A percentile compares a stretch with the other conserved stretches of the same genome.
These are phyloP conservation scores for Herpetospermum pedunculosum DNA, from an alignment of 306 rosid genomes.

Conservation along the genomic window DNA sequence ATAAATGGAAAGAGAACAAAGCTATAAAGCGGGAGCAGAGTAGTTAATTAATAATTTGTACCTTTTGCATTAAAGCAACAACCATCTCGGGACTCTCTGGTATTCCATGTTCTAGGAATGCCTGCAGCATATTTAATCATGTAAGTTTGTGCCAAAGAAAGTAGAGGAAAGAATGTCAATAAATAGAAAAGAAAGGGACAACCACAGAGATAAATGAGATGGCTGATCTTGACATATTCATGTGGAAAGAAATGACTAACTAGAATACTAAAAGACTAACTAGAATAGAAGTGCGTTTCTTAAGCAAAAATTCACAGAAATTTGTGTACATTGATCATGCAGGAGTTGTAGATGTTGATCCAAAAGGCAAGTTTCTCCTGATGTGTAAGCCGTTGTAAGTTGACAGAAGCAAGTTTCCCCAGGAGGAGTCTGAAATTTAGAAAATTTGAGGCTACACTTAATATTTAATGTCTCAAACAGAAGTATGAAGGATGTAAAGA, in stretches of 20 bases:
- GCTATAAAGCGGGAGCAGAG: slow-evolving; percentile 1
- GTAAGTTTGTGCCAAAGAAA: not conserved
- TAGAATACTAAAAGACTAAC: not conserved
- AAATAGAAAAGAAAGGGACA: not conserved
- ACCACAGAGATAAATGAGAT: not conserved
- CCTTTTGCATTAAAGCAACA: slow-evolving; percentile 67
- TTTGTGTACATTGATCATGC: slow-evolving; percentile 73
- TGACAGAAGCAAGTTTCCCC: slow-evolving; percentile 65
- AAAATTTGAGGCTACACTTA: not conserved
- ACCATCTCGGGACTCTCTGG: slow-evolving; percentile 74
- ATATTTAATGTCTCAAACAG: not conserved
- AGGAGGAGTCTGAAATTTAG: slow-evolving; percentile 52
- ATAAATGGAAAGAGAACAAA: not conserved
- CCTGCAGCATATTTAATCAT: slow-evolving; percentile 31
- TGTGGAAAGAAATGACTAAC: not conserved
- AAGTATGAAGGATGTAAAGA: not conserved
- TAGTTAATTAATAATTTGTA: slow-evolving; percentile 8
- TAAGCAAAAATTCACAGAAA: not conserved
- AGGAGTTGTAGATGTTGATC: slow-evolving; percentile 88
- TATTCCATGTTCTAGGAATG: slow-evolving; percentile 65
- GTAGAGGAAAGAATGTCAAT: slow-evolving; percentile 2
- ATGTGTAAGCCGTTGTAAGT: slow-evolving; percentile 50
- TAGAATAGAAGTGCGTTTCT: not conserved
- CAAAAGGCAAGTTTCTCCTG: slow-evolving; percentile 97
- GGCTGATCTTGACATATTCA: not conserved